phyloP scores from a whole-genome alignment of 1,284 basidiomycete species.

The Pseudozyma tsukubaensis region DNA sequence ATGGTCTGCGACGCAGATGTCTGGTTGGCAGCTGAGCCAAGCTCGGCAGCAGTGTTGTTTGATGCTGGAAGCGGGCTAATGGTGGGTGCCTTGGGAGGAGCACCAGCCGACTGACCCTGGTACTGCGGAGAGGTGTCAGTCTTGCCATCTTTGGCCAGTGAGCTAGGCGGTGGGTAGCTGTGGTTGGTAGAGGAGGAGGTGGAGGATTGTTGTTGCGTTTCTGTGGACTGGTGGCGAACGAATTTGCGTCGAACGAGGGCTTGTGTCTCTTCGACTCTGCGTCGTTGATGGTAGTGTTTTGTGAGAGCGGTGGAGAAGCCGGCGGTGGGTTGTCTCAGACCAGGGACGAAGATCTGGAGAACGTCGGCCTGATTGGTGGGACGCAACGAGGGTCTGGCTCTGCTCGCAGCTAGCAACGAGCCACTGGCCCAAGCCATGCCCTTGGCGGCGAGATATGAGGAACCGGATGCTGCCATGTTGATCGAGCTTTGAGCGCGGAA shows the following conservation, averaged over 20 bases:
- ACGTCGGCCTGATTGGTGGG: constrained; percentile 42
- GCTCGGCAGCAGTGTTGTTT: constrained; percentile 43
- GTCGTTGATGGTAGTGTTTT: constrained; percentile 44
- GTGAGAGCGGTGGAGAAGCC: constrained; percentile 42
- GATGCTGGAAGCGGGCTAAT: constrained; percentile 46
- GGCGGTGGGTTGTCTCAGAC: constrained; percentile 19
- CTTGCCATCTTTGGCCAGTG: constrained; percentile 32
- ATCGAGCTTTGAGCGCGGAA: too few species aligned
- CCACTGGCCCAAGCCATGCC: constrained; percentile 47
- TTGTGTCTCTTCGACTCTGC: constrained; percentile 40
- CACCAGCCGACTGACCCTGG: constrained; percentile 46
- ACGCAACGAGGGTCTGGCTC: constrained; percentile 27
- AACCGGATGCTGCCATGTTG: constrained; percentile 29
- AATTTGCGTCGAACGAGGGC: constrained; percentile 16
- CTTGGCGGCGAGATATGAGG: constrained; percentile 37
- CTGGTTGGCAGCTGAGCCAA: constrained; percentile 55
- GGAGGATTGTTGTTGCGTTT: constrained; percentile 28
- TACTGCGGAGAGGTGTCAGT: constrained; percentile 13
- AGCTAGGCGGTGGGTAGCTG: constrained; percentile 29
- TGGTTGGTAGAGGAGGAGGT: constrained; percentile 14
- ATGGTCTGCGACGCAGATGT: constrained; percentile 45
- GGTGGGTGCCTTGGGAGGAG: constrained; percentile 39
- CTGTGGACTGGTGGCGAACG: constrained; percentile 45
- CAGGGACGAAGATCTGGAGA: constrained; percentile 50
- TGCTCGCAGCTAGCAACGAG: constrained; percentile 38